Base-by-base conservation (phyloP, 2,329 filamentous ascomycete species). In the Ophiostoma piceae region DNA sequence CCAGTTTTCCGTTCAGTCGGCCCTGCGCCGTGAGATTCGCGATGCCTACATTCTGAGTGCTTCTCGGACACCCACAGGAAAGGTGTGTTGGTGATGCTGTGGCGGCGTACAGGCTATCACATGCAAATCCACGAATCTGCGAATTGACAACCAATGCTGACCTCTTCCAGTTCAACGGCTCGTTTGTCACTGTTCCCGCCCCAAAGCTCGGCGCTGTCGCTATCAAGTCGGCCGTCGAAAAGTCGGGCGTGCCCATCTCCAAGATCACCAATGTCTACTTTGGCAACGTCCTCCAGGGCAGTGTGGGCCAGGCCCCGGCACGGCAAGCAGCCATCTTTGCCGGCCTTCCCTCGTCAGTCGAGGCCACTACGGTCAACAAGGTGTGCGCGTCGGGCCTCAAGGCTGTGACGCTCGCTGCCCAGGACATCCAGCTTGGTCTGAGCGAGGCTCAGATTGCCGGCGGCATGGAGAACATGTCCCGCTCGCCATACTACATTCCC, bases 391-490 rank as follows among this genome's bases (percentile, higher is more conserved):
- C 94, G 0, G 95, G 95, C 5, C 84, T 99, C 74, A 99, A 99
- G 80, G 91, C 95, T 1, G 93, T 98, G 4, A 88, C 87, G 29
- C 86, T 98, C 64, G 95, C 94, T 1, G 94, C 94, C 0, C 92
- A 97, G 77, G 95, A 96, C 77, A 97, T 98, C 75, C 92, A 97
- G 80, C 86, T 99, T 12, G 94, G 95, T 5, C 85, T 96, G 11
- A 87, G 92, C 19, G 92, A 96, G 76, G 94, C 91, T 0, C 91
- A 96, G 78, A 85, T 98, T 8, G 95, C 95, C 1, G 95, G 95
- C 72, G 95, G 95, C 69, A 97, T 99, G 91, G 95, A 99, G 82
- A 97, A 92, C 80, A 99, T 99, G 95, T 92, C 92, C 6, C 87
- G 91, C 54, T 92, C 97, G 4, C 95, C 95, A 2, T 96, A 96